Base-by-base conservation (phyloP, 768 basidiomycete species). In the Suillus alpinus region DNA sequence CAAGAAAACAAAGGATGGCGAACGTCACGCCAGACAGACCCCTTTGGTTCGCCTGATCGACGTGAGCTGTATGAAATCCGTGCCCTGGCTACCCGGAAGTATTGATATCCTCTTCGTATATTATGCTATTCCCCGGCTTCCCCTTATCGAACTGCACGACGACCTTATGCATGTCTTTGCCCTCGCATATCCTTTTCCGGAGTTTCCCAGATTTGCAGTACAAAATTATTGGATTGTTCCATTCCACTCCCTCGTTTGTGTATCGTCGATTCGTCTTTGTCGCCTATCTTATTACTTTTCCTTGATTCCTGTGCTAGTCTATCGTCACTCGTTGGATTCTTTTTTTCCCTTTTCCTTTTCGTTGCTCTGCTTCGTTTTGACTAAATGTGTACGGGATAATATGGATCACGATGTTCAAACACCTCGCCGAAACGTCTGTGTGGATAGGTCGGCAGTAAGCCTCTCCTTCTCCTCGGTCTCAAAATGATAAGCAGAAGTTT, bases 1-100 rank as follows among this genome's bases (percentile, higher is more conserved):
- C 74, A 73, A 26, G 95, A 97, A 76, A 90, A 94, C 82, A 89
- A 86, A 65, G 91, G 91, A 5, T 96, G 94, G 95, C 73, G 73
- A 32, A 37, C 58, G 57, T 68, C 66, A 62, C 69, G 61, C 57
- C 69, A 71, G 32, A 55, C 52, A 7, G 37, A 59, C 55, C 37
- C 70, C 20, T 69, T 62, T 60, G 67, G 66, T 29, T 79, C 82
- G 58, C 77, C 82, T 37, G 86, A 88, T 68, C 84, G 87, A 60
- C 82, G 83, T 41, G 81, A 84, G 67, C 78, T 94, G 39, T 89
- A 84, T 73, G 92, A 94, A 73, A 93, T 94, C 62, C 86, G 92
- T 64, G 89, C 88, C 29, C 83, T 94, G 59, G 92, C 92, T 16
- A 92, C 89, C n/a, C 85, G 91, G 72, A 87, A 86, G 72, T 92